Base-by-base conservation (phyloP, 768 basidiomycete genomes). In the Leucocoprinus leucothites region DNA sequence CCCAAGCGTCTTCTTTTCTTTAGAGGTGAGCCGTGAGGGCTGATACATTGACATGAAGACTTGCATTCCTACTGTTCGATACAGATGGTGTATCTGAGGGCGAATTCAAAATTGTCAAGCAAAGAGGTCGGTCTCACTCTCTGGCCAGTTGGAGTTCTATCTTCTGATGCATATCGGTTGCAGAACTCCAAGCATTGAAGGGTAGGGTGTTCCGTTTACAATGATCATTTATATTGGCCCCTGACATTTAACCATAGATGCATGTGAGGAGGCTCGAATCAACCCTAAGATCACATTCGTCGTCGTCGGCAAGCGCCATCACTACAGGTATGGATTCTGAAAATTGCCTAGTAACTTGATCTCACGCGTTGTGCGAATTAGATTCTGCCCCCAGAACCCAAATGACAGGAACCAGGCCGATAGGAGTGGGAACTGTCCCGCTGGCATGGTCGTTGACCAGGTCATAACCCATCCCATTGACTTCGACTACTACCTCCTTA, bases 1-100 rank as follows among this genome's bases (percentile, higher is more conserved):
- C 89, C 88, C 2, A 83, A 81, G 59, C 81, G 87, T 2, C 82
- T 91, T 50, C 82, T 91, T 51, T 89, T 90, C 69, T 91, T 85
- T 64, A 80, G 88, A 57, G 86, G 87, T 86, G 58, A 16, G 71
- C 58, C 1, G n/a, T n/a, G n/a, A n/a, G n/a, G n/a, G n/a, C n/a
- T n/a, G n/a, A n/a, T n/a, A n/a, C n/a, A n/a, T n/a, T n/a, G n/a
- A n/a, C n/a, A n/a, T n/a, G n/a, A n/a, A n/a, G n/a, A n/a, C n/a
- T n/a, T n/a, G n/a, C n/a, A n/a, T n/a, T n/a, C n/a, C n/a, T n/a
- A n/a, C n/a, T n/a, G n/a, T n/a, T n/a, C n/a, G n/a, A n/a, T 13
- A 68, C 50, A 80, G 80, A 80, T 64, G 80, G 80, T 57, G 80
- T 81, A 26, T 81, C 80, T 5, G 80, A 81, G 63, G 80, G 79